phyloP scores from a whole-genome alignment of 495 filamentous ascomycete species.

The Aspergillus bridgeri region DNA sequence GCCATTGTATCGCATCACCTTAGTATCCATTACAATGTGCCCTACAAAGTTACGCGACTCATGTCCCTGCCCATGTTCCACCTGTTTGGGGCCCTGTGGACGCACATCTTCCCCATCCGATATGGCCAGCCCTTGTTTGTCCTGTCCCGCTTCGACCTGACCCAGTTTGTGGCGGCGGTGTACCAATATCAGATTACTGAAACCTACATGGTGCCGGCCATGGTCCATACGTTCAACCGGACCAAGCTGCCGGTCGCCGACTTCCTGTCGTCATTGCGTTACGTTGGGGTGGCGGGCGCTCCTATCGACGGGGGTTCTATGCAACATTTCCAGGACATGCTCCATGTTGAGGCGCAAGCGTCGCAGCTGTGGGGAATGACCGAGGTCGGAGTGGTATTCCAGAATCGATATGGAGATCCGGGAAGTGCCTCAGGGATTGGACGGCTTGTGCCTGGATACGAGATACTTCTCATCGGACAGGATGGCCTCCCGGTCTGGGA shows the following conservation, averaged over 20 bases:
- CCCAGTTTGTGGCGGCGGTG: conserved; percentile 51
- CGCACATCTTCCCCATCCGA: conserved; percentile 52
- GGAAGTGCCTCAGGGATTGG: conserved; percentile 57
- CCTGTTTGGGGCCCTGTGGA: conserved; percentile 52
- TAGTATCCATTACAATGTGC: conserved; percentile 44
- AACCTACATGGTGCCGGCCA: conserved; percentile 58
- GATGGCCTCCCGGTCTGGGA: conserved; percentile 46
- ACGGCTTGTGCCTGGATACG: conserved; percentile 61
- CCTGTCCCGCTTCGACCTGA: conserved; percentile 57
- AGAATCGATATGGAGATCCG: conserved; percentile 43
- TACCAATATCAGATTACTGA: conserved; percentile 59
- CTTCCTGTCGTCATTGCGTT: conserved; percentile 47
- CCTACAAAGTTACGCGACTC: conserved; percentile 46
- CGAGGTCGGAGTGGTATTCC: conserved; percentile 53
- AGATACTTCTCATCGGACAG: conserved; percentile 52
- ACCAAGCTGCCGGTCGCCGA: conserved; percentile 38
- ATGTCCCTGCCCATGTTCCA: conserved; percentile 67
- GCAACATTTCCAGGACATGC: conserved; percentile 19
- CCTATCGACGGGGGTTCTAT: conserved; percentile 25
- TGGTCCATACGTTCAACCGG: conserved; percentile 52
- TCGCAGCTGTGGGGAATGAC: conserved; percentile 35
- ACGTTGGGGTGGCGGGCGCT: conserved; percentile 26
- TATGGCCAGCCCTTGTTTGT: conserved; percentile 55
- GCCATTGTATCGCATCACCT: conserved; percentile 52
- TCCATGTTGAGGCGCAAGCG: conserved; percentile 16